A percentile compares a stretch with the other conserved stretches of the same genome.
phyloP scores from a whole-genome alignment of 106 monocot species.

The Apostasia ramifera region DNA sequence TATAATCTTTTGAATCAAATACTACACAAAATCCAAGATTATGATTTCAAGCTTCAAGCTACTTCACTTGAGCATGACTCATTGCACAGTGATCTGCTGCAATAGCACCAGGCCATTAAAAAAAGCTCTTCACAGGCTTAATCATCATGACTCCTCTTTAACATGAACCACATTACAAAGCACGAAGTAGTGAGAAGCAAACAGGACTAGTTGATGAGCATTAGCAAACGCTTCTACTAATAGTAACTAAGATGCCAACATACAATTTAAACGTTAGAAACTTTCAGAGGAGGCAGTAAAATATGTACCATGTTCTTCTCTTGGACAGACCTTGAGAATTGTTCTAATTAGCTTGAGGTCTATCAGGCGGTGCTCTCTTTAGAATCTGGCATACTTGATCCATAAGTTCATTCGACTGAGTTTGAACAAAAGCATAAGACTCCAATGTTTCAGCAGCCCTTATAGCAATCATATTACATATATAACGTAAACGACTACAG shows the following conservation, averaged over 20 bases:
- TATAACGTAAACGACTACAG: conserved; percentile 22
- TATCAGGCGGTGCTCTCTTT: conserved; percentile 13
- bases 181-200: not conserved
- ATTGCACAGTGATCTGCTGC: too few relatives aligned
- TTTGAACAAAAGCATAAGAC: conserved; percentile 21
- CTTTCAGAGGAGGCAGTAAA: not conserved
- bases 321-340: not conserved
- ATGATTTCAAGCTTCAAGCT: too few relatives aligned
- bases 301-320: not conserved
- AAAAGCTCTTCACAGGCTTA: too few relatives aligned
- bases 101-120: too few relatives aligned
- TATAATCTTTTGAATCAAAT: too few relatives aligned
- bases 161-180: too few relatives aligned
- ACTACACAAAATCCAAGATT: too few relatives aligned
- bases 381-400: conserved; percentile 29
- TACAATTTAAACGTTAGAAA: not conserved
- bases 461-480: conserved; percentile 26
- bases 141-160: too few relatives aligned
- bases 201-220: not conserved
- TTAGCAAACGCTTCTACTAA: not conserved
- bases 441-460: conserved; percentile 34
- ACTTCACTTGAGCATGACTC: too few relatives aligned
- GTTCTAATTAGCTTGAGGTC: conserved; percentile 12
- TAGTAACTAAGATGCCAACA: not conserved
- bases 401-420: conserved; percentile 32